Conservation (phyloP, 1,139 yeast genomes). For the Pichia sp. region DNA sequence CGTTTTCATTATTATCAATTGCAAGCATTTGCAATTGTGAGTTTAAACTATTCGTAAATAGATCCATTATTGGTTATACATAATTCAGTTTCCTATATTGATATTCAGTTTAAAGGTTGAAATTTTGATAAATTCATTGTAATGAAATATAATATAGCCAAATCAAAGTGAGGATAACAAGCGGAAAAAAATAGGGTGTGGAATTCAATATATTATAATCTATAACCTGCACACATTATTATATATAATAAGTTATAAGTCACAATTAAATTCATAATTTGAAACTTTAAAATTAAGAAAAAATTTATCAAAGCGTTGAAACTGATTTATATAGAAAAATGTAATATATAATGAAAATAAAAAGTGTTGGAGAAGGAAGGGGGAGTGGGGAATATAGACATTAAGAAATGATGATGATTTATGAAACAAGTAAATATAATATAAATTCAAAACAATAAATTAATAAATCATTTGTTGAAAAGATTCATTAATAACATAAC, state of each 20-base stretch:
- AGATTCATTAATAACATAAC: neutral
- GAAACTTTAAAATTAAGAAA: neutral
- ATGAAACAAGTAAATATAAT: neutral
- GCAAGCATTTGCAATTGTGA: constrained; percentile 4
- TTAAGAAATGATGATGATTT: neutral
- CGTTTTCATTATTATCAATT: neutral
- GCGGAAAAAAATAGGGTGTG: no score
- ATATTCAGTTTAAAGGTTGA: no score
- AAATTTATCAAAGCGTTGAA: constrained; percentile 14
- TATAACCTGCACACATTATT: no score
- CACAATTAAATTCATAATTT: no score
- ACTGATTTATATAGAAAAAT: constrained; percentile 12
- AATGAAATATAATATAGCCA: no score
- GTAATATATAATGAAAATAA: neutral
- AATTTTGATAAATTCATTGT: no score
- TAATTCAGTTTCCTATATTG: neutral
- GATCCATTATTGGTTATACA: constrained; percentile 1
- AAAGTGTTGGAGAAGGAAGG: neutral
- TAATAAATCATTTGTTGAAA: constrained; percentile 3
- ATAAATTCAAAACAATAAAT: neutral
- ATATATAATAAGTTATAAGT: no score
- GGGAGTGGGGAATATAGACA: neutral
- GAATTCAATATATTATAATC: no score
- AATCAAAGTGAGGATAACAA: no score
- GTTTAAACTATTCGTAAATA: constrained; percentile 6